Evolutionary conservation across 106 monocot species (phyloP).

Genomic region (Agapanthus africanus): DNA sequence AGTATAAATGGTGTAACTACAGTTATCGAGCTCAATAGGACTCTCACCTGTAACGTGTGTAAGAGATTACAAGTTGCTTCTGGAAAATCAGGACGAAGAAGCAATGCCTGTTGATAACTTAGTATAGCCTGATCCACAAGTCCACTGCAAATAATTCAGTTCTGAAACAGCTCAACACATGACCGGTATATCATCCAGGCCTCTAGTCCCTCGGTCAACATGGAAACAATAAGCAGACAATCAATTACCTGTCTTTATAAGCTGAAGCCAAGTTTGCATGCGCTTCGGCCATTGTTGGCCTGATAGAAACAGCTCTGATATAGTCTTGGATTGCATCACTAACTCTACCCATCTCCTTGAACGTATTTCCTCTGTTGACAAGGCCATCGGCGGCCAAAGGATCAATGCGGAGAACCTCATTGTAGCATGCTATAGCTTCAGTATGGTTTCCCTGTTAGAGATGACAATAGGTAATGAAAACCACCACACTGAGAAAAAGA

Average conservation of each 20-base stretch:
- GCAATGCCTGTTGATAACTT: constrained; percentile 79
- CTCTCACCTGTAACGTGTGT: constrained; percentile 91
- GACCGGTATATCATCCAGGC: background rate
- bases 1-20: too few species aligned
- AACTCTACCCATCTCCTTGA: constrained; percentile 92
- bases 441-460: constrained; percentile 69
- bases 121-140: constrained; percentile 81
- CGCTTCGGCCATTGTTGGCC: constrained; percentile 94
- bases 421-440: constrained; percentile 91
- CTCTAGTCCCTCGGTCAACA: background rate
- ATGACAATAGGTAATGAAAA: background rate
- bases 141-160: constrained; percentile 42
- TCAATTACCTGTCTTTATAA: constrained; percentile 78
- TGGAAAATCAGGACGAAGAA: constrained; percentile 82
- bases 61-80: constrained; percentile 95
- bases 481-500: background rate
- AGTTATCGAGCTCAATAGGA: too few species aligned
- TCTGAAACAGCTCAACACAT: background rate
- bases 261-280: constrained; percentile 98
- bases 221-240: constrained; percentile 2
- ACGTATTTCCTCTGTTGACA: constrained; percentile 94
- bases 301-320: constrained; percentile 65
- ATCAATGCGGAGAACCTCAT: constrained; percentile 95
- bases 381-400: constrained; percentile 92
- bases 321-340: constrained; percentile 97